Base-by-base conservation (phyloP, 2,329 filamentous ascomycete genomes). In the Phaeoacremonium minimum region DNA sequence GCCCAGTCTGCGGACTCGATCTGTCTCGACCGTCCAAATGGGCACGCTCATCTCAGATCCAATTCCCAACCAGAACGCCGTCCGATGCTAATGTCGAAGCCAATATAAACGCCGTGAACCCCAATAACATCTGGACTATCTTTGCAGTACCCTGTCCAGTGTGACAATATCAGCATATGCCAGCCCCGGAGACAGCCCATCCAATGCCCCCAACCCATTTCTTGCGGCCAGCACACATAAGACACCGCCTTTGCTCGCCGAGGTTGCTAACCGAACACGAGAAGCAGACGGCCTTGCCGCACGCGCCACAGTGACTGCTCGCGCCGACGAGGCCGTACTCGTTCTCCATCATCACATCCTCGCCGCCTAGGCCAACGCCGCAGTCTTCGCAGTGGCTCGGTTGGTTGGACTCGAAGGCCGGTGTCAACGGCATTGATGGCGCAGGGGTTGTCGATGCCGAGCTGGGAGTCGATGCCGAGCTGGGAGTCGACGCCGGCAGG, bases 211-310 rank as follows among this genome's bases (percentile, higher is more conserved):
- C 40, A 18, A 40, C 38, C 36, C 45, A 42, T 3, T 38, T 46
- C 15, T 53, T 61, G 30, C 53, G 52, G 7, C 66, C 66, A 1
- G 73, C 71, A 46, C 77, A 81, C 5, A 52, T 56, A 30, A 80
- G 45, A 45, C 77, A 81, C 28, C 66, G 59, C 40, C 71, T 62
- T 46, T 73, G 61, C 42, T 73, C 67, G 4, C 74, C 74, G 0
- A 81, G 56, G 42, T 76, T 75, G 42, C 71, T 77, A 28, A 80
- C 65, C 1, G 75, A 77, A 49, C 77, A 82, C 37, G 71, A 67
- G 37, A 71, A 74, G 55, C 77, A 81, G 12, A 81, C 73, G 9
- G 66, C 58, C 50, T 74, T 79, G 5, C 67, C 63, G 39, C 76
- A 82, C 0, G 58, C 63, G 7, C 60, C 62, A 36, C 76, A 80